Conservation (phyloP, 768 basidiomycete genomes). For the Auriscalpium vulgare region DNA sequence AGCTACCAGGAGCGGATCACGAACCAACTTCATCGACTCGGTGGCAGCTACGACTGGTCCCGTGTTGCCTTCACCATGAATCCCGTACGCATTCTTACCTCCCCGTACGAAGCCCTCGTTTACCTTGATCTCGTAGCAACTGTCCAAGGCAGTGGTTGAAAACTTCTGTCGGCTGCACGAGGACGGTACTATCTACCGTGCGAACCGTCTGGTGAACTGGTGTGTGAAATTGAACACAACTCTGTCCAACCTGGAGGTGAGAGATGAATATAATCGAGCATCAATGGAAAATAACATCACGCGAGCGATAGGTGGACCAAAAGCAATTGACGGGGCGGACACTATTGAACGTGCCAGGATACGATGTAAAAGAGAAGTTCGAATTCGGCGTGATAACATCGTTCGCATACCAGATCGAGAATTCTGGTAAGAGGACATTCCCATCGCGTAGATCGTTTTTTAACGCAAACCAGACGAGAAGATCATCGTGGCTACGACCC, state of each 20-base stretch:
- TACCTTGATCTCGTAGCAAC: constrained; percentile 31
- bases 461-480: constrained; percentile 54
- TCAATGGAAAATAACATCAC: neutral
- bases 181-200: constrained; percentile 87
- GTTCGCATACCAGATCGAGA: constrained; percentile 91
- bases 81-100: constrained; percentile 40
- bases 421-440: constrained; percentile 47
- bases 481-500: constrained; percentile 91
- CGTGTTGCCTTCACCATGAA: constrained; percentile 95
- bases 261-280: constrained; percentile 1
- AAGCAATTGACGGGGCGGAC: constrained; percentile 83
- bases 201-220: constrained; percentile 97
- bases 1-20: constrained; percentile 95
- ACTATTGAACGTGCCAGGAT: constrained; percentile 85
- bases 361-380: constrained; percentile 90
- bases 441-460: neutral
- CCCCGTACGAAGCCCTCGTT: neutral
- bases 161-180: constrained; percentile 89
- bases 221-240: constrained; percentile 95
- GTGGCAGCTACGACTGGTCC: constrained; percentile 93
- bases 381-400: constrained; percentile 95
- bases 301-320: constrained; percentile 68
- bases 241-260: constrained; percentile 91
- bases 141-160: constrained; percentile 85
- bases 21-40: constrained; percentile 78